These are phyloP conservation scores for Amanita polypyramis DNA, from an alignment of 768 basidiomycete genomes.

Conservation along the genomic window DNA sequence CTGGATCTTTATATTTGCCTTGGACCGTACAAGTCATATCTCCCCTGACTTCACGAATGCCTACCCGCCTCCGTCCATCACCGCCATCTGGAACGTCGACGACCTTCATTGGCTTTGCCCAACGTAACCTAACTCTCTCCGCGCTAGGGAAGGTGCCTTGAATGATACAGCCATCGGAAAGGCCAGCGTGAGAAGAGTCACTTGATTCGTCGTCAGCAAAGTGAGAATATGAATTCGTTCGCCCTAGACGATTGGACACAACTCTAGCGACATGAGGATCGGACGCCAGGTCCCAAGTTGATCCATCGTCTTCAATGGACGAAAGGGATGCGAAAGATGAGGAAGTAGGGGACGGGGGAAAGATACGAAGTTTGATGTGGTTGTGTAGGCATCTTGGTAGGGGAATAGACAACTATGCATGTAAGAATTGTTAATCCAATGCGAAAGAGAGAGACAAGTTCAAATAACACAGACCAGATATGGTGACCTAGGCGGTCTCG, in stretches of 20 bases:
- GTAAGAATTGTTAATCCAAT: conserved; percentile 6
- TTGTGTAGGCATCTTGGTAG: conserved; percentile 73
- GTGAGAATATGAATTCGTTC: conserved; percentile 52
- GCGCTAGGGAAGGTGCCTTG: conserved; percentile 73
- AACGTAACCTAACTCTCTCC: conserved; percentile 65
- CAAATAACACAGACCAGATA: conserved; percentile 42
- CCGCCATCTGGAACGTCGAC: conserved; percentile 30
- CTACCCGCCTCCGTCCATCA: conserved; percentile 57
- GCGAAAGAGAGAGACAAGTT: background rate
- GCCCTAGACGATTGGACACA: conserved; percentile 33
- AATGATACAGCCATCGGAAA: conserved; percentile 54
- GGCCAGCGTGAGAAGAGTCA: conserved; percentile 48
- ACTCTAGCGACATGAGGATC: conserved; percentile 66
- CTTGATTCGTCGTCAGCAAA: conserved; percentile 80
- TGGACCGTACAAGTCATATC: conserved; percentile 55
- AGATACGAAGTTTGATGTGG: conserved; percentile 62
- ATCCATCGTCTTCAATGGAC: conserved; percentile 60
- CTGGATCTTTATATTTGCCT: conserved; percentile 32
- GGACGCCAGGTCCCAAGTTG: conserved; percentile 65
- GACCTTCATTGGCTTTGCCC: conserved; percentile 56
- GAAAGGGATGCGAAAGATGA: conserved; percentile 66
- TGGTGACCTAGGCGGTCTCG: conserved; percentile 61
- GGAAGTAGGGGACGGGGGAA: conserved; percentile 44
- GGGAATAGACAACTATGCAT: conserved; percentile 58
- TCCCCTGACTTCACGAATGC: conserved; percentile 56